Evolutionary conservation across 805 yeast genomes (phyloP).

Genomic region (Myxozyma lipomycoides): DNA sequence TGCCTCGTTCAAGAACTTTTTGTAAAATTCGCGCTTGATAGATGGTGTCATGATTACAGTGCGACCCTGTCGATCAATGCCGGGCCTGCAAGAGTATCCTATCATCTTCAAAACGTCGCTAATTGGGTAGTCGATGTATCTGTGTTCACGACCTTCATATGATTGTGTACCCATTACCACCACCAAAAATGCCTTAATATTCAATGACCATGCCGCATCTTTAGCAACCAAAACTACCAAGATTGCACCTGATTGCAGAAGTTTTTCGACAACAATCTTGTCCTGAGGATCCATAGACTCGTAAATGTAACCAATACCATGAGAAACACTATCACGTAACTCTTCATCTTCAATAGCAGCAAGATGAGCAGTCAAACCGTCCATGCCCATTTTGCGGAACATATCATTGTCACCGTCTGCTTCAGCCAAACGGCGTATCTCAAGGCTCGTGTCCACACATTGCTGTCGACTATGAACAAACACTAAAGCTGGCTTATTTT

Average conservation of each 20-base stretch:
- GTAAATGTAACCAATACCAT: slow-evolving; percentile 65
- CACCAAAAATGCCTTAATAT: slow-evolving; percentile 54
- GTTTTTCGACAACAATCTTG: slow-evolving; percentile 48
- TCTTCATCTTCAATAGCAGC: slow-evolving; percentile 46
- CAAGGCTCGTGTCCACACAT: slow-evolving; percentile 51
- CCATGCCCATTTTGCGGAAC: slow-evolving; percentile 43
- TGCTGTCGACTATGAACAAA: slow-evolving; percentile 57
- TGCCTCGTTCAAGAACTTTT: slow-evolving; percentile 65
- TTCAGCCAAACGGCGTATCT: slow-evolving; percentile 42
- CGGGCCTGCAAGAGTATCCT: slow-evolving; percentile 30
- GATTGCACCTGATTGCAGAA: slow-evolving; percentile 51
- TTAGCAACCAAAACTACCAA: slow-evolving; percentile 57
- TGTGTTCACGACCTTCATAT: slow-evolving; percentile 69
- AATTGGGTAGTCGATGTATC: slow-evolving; percentile 64
- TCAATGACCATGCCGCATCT: slow-evolving; percentile 47
- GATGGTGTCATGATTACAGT: slow-evolving; percentile 57
- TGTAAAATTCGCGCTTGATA: slow-evolving; percentile 58
- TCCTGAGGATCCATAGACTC: slow-evolving; percentile 57
- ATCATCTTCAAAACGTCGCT: slow-evolving; percentile 35
- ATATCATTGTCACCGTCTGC: slow-evolving; percentile 39
- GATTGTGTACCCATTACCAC: slow-evolving; percentile 66
- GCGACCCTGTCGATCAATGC: slow-evolving; percentile 38
- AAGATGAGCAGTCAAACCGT: slow-evolving; percentile 43
- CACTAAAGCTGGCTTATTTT: slow-evolving; percentile 41
- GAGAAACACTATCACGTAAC: slow-evolving; percentile 43